These are phyloP conservation scores for Aspergillus pseudotamarii DNA, from an alignment of 2,329 filamentous ascomycete genomes.

Conservation along the genomic window DNA sequence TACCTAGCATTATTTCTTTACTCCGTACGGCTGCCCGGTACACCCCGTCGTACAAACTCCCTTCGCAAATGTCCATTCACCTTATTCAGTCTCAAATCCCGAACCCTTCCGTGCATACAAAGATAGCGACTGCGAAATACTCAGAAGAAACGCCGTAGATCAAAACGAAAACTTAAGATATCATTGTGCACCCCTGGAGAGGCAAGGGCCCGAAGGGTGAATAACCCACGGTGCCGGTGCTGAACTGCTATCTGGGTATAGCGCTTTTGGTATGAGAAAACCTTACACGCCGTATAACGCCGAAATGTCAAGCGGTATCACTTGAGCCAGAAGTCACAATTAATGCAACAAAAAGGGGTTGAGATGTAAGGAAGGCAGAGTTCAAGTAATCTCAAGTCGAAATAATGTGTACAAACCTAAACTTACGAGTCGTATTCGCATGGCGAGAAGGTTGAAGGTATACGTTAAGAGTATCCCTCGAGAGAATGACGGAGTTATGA, in stretches of 20 bases:
- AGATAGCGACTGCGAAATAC: not conserved
- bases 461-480: conserved; percentile 10
- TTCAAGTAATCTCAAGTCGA: not conserved
- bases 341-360: conserved; percentile 1
- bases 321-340: conserved; percentile 9
- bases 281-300: conserved; percentile 3
- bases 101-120: not conserved
- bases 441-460: conserved; percentile 3
- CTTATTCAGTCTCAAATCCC: not conserved
- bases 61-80: not conserved
- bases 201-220: not conserved
- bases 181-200: not conserved
- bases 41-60: not conserved
- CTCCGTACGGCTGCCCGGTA: not conserved
- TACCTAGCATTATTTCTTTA: not conserved
- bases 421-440: conserved; percentile 13
- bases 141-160: conserved; percentile 2
- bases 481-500: not conserved
- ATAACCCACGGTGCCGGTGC: conserved; percentile 5
- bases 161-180: not conserved
- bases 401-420: conserved; percentile 24
- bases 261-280: conserved; percentile 8
- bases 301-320: conserved; percentile 20
- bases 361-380: conserved; percentile 1
- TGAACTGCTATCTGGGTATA: conserved; percentile 9